phyloP scores from a whole-genome alignment of 2,329 filamentous ascomycete species.

The Metarhizium guizhouense region DNA sequence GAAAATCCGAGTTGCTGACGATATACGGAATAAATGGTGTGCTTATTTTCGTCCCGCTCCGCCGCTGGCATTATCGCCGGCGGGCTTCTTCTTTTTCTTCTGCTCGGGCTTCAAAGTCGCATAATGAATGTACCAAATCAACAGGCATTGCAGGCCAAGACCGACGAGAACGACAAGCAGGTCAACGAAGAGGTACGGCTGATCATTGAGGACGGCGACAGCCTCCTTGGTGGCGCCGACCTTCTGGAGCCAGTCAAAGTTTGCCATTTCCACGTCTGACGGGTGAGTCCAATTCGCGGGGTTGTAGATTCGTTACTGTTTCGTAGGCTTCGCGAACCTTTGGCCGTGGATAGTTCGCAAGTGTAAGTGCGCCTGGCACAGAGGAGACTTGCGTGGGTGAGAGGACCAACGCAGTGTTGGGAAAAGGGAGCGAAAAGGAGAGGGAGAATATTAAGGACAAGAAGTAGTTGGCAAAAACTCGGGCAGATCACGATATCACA shows the following conservation, averaged over 20 bases:
- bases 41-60: background rate
- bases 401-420: background rate
- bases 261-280: constrained; percentile 27
- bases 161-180: constrained; percentile 45
- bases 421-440: background rate
- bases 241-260: constrained; percentile 47
- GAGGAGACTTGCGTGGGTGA: background rate
- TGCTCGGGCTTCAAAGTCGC: constrained; percentile 54
- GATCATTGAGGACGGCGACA: constrained; percentile 51
- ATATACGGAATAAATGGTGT: background rate
- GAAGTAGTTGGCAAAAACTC: too few relatives aligned
- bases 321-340: too few relatives aligned
- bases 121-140: constrained; percentile 51
- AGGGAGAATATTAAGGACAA: too few relatives aligned
- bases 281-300: too few relatives aligned
- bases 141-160: constrained; percentile 34
- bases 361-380: background rate
- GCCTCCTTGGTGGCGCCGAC: constrained; percentile 50
- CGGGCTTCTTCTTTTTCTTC: constrained; percentile 29
- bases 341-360: background rate
- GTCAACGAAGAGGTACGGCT: constrained; percentile 49
- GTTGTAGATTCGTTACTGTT: too few relatives aligned
- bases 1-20: background rate
- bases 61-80: background rate
- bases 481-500: too few relatives aligned